phyloP scores from a whole-genome alignment of 1,139 yeast genomes.

The Sporopachydermia cereana region DNA sequence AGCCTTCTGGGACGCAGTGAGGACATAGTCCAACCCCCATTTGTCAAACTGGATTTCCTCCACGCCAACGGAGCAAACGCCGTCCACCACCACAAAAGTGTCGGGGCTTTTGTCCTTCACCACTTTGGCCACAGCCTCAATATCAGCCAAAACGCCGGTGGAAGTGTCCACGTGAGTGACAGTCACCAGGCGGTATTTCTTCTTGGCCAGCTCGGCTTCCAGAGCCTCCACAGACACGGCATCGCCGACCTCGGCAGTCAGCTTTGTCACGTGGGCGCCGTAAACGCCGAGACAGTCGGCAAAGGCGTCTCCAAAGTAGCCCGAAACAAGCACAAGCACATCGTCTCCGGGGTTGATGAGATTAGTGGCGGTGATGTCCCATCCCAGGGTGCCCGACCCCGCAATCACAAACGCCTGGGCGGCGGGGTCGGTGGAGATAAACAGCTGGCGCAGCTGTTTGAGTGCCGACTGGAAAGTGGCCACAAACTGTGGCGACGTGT shows the following conservation, averaged over 20 bases:
- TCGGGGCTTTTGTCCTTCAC: slow-evolving; percentile 64
- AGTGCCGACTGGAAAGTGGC: slow-evolving; percentile 61
- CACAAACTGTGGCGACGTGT: slow-evolving; percentile 82
- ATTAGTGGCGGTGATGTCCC: slow-evolving; percentile 85
- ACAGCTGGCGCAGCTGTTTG: slow-evolving; percentile 56
- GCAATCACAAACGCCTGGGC: slow-evolving; percentile 76
- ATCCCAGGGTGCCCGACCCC: slow-evolving; percentile 92
- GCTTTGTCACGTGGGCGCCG: slow-evolving; percentile 56
- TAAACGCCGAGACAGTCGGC: slow-evolving; percentile 68
- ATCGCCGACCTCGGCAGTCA: slow-evolving; percentile 63
- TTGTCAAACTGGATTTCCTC: slow-evolving; percentile 76
- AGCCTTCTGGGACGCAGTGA: slow-evolving; percentile 93
- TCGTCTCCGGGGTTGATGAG: slow-evolving; percentile 47
- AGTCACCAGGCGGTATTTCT: slow-evolving; percentile 58
- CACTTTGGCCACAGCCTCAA: slow-evolving; percentile 47
- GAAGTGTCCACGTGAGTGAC: slow-evolving; percentile 95
- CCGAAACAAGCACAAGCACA: slow-evolving; percentile 81
- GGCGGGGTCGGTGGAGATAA: slow-evolving; percentile 50
- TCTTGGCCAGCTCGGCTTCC: slow-evolving; percentile 34
- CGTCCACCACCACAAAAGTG: slow-evolving; percentile 78
- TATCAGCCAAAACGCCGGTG: slow-evolving; percentile 76
- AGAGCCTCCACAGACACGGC: slow-evolving; percentile 49
- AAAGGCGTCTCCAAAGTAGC: slow-evolving; percentile 80
- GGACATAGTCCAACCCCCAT: slow-evolving; percentile 83
- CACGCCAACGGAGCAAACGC: slow-evolving; percentile 88